These are phyloP conservation scores for Haplosporangium sp. DNA, from an alignment of 371 early-diverging fungal genomes.

Conservation along the genomic window DNA sequence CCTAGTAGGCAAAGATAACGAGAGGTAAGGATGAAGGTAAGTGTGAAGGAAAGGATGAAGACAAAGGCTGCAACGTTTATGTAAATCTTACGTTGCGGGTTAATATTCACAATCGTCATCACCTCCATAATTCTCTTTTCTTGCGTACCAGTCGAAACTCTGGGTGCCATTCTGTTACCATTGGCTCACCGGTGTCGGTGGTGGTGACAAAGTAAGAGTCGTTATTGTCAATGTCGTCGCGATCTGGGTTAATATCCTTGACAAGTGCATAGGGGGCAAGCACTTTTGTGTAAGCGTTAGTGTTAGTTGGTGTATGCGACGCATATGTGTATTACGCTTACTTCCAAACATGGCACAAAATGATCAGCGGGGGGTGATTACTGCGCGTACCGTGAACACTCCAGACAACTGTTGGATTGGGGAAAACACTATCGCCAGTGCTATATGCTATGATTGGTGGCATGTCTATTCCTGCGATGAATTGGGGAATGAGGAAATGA, in stretches of 20 bases:
- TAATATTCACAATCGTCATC: neutral
- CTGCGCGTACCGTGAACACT: slow-evolving; percentile 35
- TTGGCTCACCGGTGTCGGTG: slow-evolving; percentile 12
- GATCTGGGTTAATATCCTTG: slow-evolving; percentile 22
- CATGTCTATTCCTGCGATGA: neutral
- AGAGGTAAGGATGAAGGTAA: neutral
- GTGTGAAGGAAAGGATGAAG: neutral
- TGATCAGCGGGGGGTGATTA: neutral
- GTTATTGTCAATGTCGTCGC: slow-evolving; percentile 32
- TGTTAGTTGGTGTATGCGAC: neutral
- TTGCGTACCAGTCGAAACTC: slow-evolving; percentile 26
- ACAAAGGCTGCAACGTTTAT: neutral
- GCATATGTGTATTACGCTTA: neutral
- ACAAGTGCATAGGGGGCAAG: slow-evolving; percentile 30
- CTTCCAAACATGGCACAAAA: neutral
- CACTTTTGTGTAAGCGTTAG: slow-evolving; percentile 9
- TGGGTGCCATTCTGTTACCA: slow-evolving; percentile 47
- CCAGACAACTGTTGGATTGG: slow-evolving; percentile 19
- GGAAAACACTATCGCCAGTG: neutral
- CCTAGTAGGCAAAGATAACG: slow-evolving; percentile 6
- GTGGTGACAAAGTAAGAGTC: slow-evolving; percentile 31
- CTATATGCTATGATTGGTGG: slow-evolving; percentile 1
- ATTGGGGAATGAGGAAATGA: no score
- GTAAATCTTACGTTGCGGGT: neutral
- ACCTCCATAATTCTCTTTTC: neutral